Percentiles rank a stretch among this genome's conserved stretches.
Evolutionary conservation across 441 rosid species (phyloP).

Genomic region (Jatropha podagrica): DNA sequence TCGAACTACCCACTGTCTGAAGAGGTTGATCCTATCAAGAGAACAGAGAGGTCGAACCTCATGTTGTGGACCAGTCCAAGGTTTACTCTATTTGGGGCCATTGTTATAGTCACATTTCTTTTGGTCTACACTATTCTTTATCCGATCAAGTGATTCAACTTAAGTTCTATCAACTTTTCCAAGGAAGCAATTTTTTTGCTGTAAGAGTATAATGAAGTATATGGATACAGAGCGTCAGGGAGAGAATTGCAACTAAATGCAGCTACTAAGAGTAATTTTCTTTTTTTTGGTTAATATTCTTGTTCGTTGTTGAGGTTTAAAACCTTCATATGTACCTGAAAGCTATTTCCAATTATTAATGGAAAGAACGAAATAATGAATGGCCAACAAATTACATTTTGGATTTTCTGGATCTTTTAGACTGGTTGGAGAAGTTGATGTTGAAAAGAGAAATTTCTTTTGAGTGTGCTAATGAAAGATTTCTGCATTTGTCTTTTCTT

Average conservation of each 20-base stretch:
- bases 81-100: slow-evolving; percentile 71
- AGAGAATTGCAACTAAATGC: slow-evolving; percentile 20
- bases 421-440: not conserved
- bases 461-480: not conserved
- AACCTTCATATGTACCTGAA: not conserved
- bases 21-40: slow-evolving; percentile 90
- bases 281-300: not conserved
- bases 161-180: not conserved
- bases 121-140: slow-evolving; percentile 76
- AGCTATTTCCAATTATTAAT: not conserved
- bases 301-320: not conserved
- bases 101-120: slow-evolving; percentile 63
- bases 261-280: not conserved
- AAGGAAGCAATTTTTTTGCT: slow-evolving; percentile 6
- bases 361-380: not conserved
- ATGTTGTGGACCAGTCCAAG: slow-evolving; percentile 79
- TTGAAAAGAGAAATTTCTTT: not conserved
- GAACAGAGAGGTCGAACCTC: slow-evolving; percentile 81
- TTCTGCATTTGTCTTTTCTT: not conserved
- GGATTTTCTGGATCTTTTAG: not conserved
- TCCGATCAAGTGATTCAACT: slow-evolving; percentile 55
- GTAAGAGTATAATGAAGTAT: slow-evolving; percentile 10
- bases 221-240: not conserved
- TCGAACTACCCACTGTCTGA: slow-evolving; percentile 79
- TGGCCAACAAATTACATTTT: not conserved